Conservation (phyloP, 768 basidiomycete genomes). For the Tricholoma furcatifolium region DNA sequence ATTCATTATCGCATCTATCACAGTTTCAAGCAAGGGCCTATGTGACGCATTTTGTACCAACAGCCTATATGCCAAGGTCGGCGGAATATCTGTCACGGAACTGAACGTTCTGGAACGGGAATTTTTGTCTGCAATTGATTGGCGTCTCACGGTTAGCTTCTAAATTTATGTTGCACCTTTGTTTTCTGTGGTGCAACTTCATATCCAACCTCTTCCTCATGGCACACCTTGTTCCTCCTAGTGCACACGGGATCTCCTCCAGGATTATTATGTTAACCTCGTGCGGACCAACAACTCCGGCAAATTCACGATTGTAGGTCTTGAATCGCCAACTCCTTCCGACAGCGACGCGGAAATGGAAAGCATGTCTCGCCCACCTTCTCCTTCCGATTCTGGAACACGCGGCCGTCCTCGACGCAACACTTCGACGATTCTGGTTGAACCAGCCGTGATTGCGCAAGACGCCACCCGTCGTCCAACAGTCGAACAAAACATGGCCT, state of each 20-base stretch:
- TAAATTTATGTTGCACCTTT: slow-evolving; percentile 14
- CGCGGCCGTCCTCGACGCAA: slow-evolving; percentile 26
- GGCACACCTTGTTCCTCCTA: slow-evolving; percentile 37
- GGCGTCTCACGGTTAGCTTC: slow-evolving; percentile 84
- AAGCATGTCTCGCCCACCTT: slow-evolving; percentile 51
- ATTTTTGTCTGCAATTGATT: slow-evolving; percentile 88
- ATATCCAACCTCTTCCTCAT: slow-evolving; percentile 25
- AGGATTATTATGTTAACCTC: slow-evolving; percentile 93
- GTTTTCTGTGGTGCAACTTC: slow-evolving; percentile 11
- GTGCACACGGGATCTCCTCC: slow-evolving; percentile 89
- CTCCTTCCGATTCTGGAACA: slow-evolving; percentile 34
- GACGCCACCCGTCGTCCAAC: slow-evolving; percentile 59
- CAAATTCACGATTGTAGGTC: slow-evolving; percentile 50
- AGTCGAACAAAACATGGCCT: slow-evolving; percentile 84
- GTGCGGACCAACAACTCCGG: slow-evolving; percentile 78
- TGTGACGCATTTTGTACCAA: slow-evolving; percentile 97
- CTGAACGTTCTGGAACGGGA: slow-evolving; percentile 95
- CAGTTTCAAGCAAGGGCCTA: slow-evolving; percentile 91
- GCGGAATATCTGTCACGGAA: slow-evolving; percentile 88
- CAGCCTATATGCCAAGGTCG: slow-evolving; percentile 92
- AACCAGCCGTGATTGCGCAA: slow-evolving; percentile 36
- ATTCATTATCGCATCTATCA: slow-evolving; percentile 92
- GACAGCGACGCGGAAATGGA: slow-evolving; percentile 63
- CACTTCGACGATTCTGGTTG: slow-evolving; percentile 41
- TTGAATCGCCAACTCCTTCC: slow-evolving; percentile 31